Conservation (phyloP, 23 red algal genomes). For the Gracilaria gracilis region DNA sequence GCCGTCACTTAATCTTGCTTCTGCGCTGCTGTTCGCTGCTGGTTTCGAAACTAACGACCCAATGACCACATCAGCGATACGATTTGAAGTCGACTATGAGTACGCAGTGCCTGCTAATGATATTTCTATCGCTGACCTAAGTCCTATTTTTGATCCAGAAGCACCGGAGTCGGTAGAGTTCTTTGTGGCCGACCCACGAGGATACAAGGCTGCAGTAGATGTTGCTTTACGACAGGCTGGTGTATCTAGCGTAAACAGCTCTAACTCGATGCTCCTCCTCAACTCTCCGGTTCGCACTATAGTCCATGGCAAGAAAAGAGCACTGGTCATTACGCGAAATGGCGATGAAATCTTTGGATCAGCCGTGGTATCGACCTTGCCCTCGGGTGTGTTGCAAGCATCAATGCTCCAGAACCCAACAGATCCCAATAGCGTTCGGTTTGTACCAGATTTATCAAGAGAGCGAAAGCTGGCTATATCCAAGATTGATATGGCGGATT, state of each 20-base stretch:
- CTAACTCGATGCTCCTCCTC: constrained; percentile 20
- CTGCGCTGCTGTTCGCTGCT: constrained; percentile 26
- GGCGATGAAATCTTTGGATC: constrained; percentile 12
- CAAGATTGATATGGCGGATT: constrained; percentile 54
- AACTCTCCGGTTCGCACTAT: constrained; percentile 35
- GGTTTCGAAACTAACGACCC: constrained; percentile 31
- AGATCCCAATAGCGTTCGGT: background rate
- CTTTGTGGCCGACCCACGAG: constrained; percentile 46
- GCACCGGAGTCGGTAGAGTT: constrained; percentile 3
- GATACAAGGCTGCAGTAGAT: constrained; percentile 26
- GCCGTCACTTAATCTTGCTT: constrained; percentile 7
- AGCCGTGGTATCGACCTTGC: constrained; percentile 47
- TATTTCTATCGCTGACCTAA: background rate
- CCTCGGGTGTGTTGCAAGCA: constrained; percentile 54
- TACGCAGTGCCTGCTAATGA: constrained; percentile 40
- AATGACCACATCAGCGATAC: constrained; percentile 16
- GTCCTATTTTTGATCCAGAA: constrained; percentile 51
- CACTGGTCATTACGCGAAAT: background rate
- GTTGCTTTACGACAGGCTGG: constrained; percentile 14
- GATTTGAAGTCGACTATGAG: constrained; percentile 51
- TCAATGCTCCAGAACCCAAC: background rate
- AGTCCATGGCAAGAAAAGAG: constrained; percentile 7
- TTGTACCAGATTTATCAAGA: constrained; percentile 7
- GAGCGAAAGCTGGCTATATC: constrained; percentile 42
- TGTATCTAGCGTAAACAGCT: background rate